A percentile compares a stretch with the other conserved stretches of the same genome.
phyloP scores from a whole-genome alignment of 345 rosid genomes.

The Gossypium bickii region DNA sequence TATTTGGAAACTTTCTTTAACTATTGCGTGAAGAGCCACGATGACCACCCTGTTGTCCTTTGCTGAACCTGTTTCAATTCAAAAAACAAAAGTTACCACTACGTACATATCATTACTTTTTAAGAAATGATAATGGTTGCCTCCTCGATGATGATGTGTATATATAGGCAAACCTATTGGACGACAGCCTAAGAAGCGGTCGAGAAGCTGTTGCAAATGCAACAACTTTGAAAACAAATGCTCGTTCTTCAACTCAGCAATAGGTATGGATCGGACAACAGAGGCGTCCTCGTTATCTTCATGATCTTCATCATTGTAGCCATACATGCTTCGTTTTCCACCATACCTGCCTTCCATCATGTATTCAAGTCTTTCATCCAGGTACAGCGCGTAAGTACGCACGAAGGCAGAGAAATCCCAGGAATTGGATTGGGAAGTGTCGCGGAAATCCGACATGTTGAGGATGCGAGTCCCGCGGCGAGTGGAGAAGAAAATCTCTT shows the following conservation, averaged over 20 bases:
- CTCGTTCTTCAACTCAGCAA: constrained; percentile 58
- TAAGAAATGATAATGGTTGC: neutral
- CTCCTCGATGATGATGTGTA: neutral
- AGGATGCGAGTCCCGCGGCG: constrained; percentile 78
- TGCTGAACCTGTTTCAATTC: constrained; percentile 50
- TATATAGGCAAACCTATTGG: constrained; percentile 58
- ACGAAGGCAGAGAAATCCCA: constrained; percentile 93
- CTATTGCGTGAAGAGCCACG: constrained; percentile 62
- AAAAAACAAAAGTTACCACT: neutral
- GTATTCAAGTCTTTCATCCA: constrained; percentile 78
- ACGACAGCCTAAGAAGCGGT: constrained; percentile 76
- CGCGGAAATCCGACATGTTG: constrained; percentile 81
- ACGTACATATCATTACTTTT: neutral
- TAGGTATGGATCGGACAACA: constrained; percentile 36
- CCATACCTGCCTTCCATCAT: constrained; percentile 62
- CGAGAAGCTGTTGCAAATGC: constrained; percentile 76
- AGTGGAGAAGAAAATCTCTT: constrained; percentile 87
- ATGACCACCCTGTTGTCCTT: constrained; percentile 62
- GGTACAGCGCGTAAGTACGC: constrained; percentile 66
- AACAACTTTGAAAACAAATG: constrained; percentile 53
- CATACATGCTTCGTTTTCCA: constrained; percentile 47
- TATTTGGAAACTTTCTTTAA: constrained; percentile 76
- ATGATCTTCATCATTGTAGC: constrained; percentile 41
- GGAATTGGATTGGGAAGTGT: constrained; percentile 47
- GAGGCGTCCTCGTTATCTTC: constrained; percentile 25